Evolutionary conservation across 306 rosid genomes (phyloP), one percentile per base, ranked within the genome.

Genomic region (Canavalia ensiformis): DNA sequence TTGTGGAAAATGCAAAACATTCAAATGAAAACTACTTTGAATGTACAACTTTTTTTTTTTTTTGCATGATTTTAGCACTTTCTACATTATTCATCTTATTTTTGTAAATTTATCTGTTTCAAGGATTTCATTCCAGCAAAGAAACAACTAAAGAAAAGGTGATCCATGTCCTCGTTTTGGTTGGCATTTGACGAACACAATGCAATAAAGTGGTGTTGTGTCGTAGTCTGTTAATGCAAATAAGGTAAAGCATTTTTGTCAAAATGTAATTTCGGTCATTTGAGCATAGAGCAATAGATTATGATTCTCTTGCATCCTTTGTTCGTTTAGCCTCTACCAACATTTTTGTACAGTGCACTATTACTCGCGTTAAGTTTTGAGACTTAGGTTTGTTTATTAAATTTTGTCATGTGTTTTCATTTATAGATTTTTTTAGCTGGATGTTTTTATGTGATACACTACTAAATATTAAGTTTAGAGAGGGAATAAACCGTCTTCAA

Each of bases 251-350:
- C 50, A 39, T n/a, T 30, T 0, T 18, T 65, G 37, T 66, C n/a
- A 66, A 25, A 66, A 18, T 42, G 51, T 42, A 41, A 66, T 66
- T 50, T 66, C n/a, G 18, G 35, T 66, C 35, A 42, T 18, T 66
- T 39, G 2, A 41, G 39, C 13, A 6, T 12, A 39, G 72, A 41
- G 6, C 39, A 0, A 6, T 12, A 39, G 72, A 41, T n/a, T 65
- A 0, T 37, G 34, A 12, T 66, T 29, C 34, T 41, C 51, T 31
- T 7, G 7, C 45, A 35, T 30, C 8, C 64, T 62, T 35, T 35
- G 0, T 5, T 35, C 3, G 1, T 11, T 12, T 35, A 35, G 31
- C 68, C 68, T 62, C 42, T 10, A 10, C 7, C 45, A 35, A 18
- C 25, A 18, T 18, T 18, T 18, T 18, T 18, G 25, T 18, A 18